Percentiles rank a stretch among this genome's conserved stretches.
These are phyloP conservation scores for Salix arbutifolia DNA, from an alignment of 345 rosid genomes.

Conservation along the genomic window DNA sequence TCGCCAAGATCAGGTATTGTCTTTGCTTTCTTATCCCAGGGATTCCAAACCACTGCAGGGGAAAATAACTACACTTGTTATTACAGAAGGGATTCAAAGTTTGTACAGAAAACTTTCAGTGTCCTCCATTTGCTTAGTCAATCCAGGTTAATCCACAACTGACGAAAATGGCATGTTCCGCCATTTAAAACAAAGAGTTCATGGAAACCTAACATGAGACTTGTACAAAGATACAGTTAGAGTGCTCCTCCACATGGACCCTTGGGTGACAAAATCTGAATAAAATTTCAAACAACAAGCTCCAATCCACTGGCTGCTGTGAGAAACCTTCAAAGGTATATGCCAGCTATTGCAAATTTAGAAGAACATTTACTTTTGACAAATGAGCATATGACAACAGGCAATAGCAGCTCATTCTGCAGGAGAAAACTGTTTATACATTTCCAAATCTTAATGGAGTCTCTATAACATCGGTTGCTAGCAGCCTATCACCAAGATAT, in stretches of 20 bases:
- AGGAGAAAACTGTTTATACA: not conserved
- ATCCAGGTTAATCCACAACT: not conserved
- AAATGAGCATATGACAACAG: not conserved
- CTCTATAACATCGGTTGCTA: not conserved
- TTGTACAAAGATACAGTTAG: not conserved
- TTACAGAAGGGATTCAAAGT: not conserved
- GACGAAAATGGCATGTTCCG: not conserved
- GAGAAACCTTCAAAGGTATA: not conserved
- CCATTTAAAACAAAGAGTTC: not conserved
- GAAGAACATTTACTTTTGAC: not conserved
- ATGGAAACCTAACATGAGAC: not conserved
- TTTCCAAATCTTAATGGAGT: not conserved
- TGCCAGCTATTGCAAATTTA: not conserved
- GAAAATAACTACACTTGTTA: not conserved
- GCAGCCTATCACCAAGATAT: not conserved
- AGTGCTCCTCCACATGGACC: not conserved
- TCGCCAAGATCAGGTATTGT: conserved; percentile 80
- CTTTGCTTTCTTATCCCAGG: conserved; percentile 94
- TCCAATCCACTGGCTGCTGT: not conserved
- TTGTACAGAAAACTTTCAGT: not conserved
- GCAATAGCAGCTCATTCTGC: not conserved
- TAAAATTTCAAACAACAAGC: not conserved
- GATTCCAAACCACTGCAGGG: conserved; percentile 89
- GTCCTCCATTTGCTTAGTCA: not conserved
- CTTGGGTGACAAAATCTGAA: not conserved